phyloP scores from a whole-genome alignment of 2,329 filamentous ascomycete genomes.

The Fusarium luffae region DNA sequence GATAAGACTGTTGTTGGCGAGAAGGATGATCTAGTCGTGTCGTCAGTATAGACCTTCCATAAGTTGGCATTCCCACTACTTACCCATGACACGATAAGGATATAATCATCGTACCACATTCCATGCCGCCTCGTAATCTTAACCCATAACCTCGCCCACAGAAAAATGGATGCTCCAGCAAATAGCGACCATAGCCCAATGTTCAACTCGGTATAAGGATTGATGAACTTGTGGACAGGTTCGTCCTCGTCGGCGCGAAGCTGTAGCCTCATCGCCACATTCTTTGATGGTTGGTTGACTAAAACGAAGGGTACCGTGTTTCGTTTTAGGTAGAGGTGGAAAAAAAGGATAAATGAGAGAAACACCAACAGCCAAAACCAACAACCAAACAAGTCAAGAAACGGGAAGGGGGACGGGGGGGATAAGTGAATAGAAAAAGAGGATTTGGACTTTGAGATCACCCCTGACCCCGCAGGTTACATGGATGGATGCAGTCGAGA shows the following conservation, averaged over 20 bases:
- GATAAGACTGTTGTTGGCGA: conserved; percentile 60
- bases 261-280: conserved; percentile 40
- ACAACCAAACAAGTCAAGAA: conserved; percentile 11
- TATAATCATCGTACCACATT: conserved; percentile 55
- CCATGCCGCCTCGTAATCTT: conserved; percentile 52
- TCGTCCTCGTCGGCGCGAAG: conserved; percentile 40
- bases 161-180: conserved; percentile 46
- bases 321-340: neutral
- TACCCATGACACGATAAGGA: conserved; percentile 53
- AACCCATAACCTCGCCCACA: conserved; percentile 49
- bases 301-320: conserved; percentile 3
- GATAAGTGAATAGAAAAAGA: conserved; percentile 20
- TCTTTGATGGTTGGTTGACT: conserved; percentile 7
- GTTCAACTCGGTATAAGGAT: conserved; percentile 48
- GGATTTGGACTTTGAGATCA: conserved; percentile 11
- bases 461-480: conserved; percentile 4
- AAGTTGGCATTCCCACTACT: conserved; percentile 15
- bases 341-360: neutral
- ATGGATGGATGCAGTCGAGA: conserved; percentile 6
- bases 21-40: conserved; percentile 51
- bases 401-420: conserved; percentile 4
- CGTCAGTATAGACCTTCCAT: neutral
- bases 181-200: conserved; percentile 51
- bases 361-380: conserved; percentile 15
- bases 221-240: conserved; percentile 44